phyloP scores from a whole-genome alignment of 2,329 filamentous ascomycete genomes.

The Sclerotinia trifoliorum region DNA sequence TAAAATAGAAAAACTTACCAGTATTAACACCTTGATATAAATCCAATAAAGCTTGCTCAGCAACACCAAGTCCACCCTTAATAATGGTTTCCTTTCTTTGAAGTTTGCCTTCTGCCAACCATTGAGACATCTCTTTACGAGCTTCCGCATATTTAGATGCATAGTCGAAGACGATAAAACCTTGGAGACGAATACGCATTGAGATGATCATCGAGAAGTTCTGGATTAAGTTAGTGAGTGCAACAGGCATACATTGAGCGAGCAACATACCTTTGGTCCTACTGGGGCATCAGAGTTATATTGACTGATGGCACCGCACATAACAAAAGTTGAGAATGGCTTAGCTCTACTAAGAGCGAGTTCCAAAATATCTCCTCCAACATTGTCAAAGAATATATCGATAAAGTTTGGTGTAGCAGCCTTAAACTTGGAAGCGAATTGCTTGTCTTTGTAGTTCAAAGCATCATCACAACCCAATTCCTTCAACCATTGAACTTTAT shows the following conservation, averaged over 20 bases:
- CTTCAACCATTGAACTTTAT: slow-evolving; percentile 66
- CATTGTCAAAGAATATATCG: slow-evolving; percentile 73
- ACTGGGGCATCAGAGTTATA: slow-evolving; percentile 60
- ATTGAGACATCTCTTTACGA: slow-evolving; percentile 59
- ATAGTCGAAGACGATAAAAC: slow-evolving; percentile 74
- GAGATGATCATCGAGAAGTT: slow-evolving; percentile 53
- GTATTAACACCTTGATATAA: slow-evolving; percentile 70
- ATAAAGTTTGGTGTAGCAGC: slow-evolving; percentile 59
- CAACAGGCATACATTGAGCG: background rate
- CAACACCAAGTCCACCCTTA: slow-evolving; percentile 63
- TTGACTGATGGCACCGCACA: slow-evolving; percentile 68
- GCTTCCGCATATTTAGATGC: slow-evolving; percentile 56
- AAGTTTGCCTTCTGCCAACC: slow-evolving; percentile 70
- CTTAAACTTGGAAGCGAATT: slow-evolving; percentile 60
- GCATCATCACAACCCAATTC: slow-evolving; percentile 67
- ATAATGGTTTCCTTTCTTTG: slow-evolving; percentile 70
- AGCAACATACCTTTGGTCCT: slow-evolving; percentile 50
- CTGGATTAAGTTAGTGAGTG: slow-evolving; percentile 35
- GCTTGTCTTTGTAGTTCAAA: slow-evolving; percentile 66
- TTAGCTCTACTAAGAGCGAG: slow-evolving; percentile 63
- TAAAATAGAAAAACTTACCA: slow-evolving; percentile 45
- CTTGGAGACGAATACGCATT: slow-evolving; percentile 62
- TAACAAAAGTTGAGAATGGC: slow-evolving; percentile 62
- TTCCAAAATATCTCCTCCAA: slow-evolving; percentile 70
- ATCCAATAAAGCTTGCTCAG: slow-evolving; percentile 61